Evolutionary conservation across 2,329 filamentous ascomycete species (phyloP).

Genomic region (Corynespora cassiicola): DNA sequence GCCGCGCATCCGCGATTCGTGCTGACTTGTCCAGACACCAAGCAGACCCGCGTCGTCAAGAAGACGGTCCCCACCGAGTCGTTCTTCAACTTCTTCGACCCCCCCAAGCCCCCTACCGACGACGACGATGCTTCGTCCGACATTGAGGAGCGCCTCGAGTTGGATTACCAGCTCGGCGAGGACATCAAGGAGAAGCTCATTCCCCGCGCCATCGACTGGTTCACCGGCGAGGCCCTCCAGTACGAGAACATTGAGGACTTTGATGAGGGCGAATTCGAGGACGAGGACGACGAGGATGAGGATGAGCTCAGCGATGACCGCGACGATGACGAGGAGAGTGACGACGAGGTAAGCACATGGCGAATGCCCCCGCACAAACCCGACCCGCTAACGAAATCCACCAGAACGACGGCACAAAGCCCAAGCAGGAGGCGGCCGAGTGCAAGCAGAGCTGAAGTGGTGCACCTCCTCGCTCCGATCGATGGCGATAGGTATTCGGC

Average conservation of each 20-base stretch:
- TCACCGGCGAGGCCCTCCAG: conserved; percentile 95
- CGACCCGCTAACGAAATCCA: conserved; percentile 15
- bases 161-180: conserved; percentile 98
- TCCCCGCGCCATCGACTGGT: conserved; percentile 98
- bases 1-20: too few relatives aligned
- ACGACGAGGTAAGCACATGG: conserved; percentile 47
- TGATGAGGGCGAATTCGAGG: conserved; percentile 82
- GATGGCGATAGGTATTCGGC: conserved; percentile 27
- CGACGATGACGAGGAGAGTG: conserved; percentile 70
- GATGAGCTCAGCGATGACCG: conserved; percentile 83
- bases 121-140: conserved; percentile 81
- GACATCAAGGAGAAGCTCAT: conserved; percentile 99
- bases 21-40: conserved; percentile 74
- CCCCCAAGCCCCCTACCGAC: conserved; percentile 82
- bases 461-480: conserved; percentile 14
- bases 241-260: conserved; percentile 92
- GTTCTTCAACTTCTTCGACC: conserved; percentile 98
- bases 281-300: conserved; percentile 91
- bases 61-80: conserved; percentile 98
- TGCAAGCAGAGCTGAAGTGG: conserved; percentile 51
- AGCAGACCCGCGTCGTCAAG: conserved; percentile 98
- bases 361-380: too few relatives aligned
- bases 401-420: conserved; percentile 51
- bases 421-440: conserved; percentile 53
- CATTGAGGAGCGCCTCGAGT: conserved; percentile 95